Conservation (phyloP, 2,329 filamentous ascomycete species). For the Ceratocystis diversiconidia region DNA sequence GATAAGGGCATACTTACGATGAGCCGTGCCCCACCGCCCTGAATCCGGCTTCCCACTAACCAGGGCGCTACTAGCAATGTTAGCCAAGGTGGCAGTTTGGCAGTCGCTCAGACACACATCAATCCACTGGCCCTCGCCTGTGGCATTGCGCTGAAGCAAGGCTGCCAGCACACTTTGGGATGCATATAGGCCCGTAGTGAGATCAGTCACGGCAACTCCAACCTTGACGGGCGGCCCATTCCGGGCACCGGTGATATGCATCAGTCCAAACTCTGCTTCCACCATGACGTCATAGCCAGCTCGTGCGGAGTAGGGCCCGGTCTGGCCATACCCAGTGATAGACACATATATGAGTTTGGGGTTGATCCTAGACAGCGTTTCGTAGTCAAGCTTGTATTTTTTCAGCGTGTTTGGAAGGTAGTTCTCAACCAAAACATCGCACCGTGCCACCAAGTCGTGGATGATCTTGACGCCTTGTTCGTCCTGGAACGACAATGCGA, state of each 20-base stretch:
- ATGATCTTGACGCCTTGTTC: slow-evolving; percentile 71
- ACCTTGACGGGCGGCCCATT: slow-evolving; percentile 92
- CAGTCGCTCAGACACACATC: slow-evolving; percentile 87
- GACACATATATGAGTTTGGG: slow-evolving; percentile 83
- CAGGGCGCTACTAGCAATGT: slow-evolving; percentile 82
- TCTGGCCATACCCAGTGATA: slow-evolving; percentile 94
- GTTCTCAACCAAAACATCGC: slow-evolving; percentile 91
- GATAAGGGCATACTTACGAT: slow-evolving; percentile 44
- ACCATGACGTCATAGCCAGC: slow-evolving; percentile 99
- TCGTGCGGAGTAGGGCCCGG: slow-evolving; percentile 71
- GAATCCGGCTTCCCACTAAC: slow-evolving; percentile 78
- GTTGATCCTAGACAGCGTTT: slow-evolving; percentile 66
- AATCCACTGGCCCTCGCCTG: slow-evolving; percentile 76
- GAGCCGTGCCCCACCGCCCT: slow-evolving; percentile 89
- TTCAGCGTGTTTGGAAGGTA: slow-evolving; percentile 80
- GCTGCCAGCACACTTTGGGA: slow-evolving; percentile 94
- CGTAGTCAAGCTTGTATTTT: slow-evolving; percentile 86
- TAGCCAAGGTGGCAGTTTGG: slow-evolving; percentile 86
- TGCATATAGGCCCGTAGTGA: slow-evolving; percentile 90
- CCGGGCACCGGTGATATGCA: slow-evolving; percentile 90
- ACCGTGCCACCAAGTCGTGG: slow-evolving; percentile 68
- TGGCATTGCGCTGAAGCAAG: slow-evolving; percentile 58
- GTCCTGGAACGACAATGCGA: slow-evolving; percentile 83
- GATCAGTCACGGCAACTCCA: slow-evolving; percentile 87
- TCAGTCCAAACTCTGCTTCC: slow-evolving; percentile 91